A percentile compares a stretch with the other conserved stretches of the same genome.
Conservation (phyloP, 345 rosid species). For the Pseudoturritis turrita region DNA sequence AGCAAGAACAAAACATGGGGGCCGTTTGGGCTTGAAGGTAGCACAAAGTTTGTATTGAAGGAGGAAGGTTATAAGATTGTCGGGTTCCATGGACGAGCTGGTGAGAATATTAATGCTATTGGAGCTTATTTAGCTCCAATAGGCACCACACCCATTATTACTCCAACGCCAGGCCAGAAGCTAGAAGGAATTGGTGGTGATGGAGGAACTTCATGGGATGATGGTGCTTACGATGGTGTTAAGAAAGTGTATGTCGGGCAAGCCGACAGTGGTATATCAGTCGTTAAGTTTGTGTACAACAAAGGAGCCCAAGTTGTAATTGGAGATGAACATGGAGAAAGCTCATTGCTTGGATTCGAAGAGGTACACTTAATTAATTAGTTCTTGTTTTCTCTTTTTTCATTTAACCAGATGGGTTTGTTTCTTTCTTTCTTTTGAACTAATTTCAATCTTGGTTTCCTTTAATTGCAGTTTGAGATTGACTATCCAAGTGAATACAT, state of each 20-base stretch:
- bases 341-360: slow-evolving; percentile 9
- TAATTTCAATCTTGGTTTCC: background rate
- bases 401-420: too few species aligned
- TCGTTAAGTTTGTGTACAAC: slow-evolving; percentile 22
- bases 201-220: slow-evolving; percentile 24
- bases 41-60: background rate
- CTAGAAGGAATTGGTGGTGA: slow-evolving; percentile 8
- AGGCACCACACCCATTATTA: slow-evolving; percentile 17
- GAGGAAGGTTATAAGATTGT: slow-evolving; percentile 23
- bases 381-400: too few species aligned
- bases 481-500: slow-evolving; percentile 28
- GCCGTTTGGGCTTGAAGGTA: slow-evolving; percentile 21
- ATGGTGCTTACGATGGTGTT: slow-evolving; percentile 19
- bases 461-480: background rate
- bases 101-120: slow-evolving; percentile 7
- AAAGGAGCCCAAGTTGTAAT: background rate
- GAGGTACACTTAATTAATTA: background rate
- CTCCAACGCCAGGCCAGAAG: background rate
- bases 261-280: background rate
- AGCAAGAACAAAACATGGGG: slow-evolving; percentile 3
- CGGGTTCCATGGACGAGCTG: slow-evolving; percentile 32
- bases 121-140: slow-evolving; percentile 33
- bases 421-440: too few species aligned
- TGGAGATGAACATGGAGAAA: slow-evolving; percentile 15
- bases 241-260: slow-evolving; percentile 16